Evolutionary conservation across 768 basidiomycete genomes (phyloP), one percentile per base, ranked within the genome.

Genomic region (Boletus pseudo-olivaceus): DNA sequence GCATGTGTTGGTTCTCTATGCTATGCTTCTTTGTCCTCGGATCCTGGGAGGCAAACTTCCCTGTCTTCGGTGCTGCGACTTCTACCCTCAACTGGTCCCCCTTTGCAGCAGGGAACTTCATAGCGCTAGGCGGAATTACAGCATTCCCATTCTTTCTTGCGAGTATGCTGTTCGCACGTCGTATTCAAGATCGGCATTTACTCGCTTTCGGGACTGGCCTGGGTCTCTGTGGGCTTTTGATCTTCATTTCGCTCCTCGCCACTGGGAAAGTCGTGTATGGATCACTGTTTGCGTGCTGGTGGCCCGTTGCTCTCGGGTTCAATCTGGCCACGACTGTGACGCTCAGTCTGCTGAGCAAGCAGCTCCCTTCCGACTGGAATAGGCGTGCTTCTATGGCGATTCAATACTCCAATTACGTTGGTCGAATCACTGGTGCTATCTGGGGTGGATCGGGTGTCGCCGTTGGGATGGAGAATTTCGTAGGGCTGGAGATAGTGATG

Each of bases 1-100:
- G 79, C 63, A 85, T 87, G 82, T 87, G 83, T 65, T 87, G 83
- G 80, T 83, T 81, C 61, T 77, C 83, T 43, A 84, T 84, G 81
- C 76, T 81, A 19, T 84, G 78, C 68, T 87, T 86, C 73, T 84
- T 87, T 70, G 75, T 86, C 63, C 80, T 88, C 53, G 84, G 82
- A 8, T 78, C 80, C 12, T 87, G 83, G 84, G 85, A 88, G 67
- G 74, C 81, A 45, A 85, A 85, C 66, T 79, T 87, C 47, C 85
- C 84, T 35, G 77, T 86, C 52, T 86, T 80, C 63, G 76, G 80
- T 20, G 76, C 78, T 44, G 62, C 59, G 20, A 65, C 62, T 7
- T 65, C 69, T 14, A 61, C 67, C 19, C 79, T 85, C 62, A 64
- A 75, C 61, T 85, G 80, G 75, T 76, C 79, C 14, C 85, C 84